These are phyloP conservation scores for Candida gigantensis DNA, from an alignment of 1,139 yeast genomes.

Conservation along the genomic window DNA sequence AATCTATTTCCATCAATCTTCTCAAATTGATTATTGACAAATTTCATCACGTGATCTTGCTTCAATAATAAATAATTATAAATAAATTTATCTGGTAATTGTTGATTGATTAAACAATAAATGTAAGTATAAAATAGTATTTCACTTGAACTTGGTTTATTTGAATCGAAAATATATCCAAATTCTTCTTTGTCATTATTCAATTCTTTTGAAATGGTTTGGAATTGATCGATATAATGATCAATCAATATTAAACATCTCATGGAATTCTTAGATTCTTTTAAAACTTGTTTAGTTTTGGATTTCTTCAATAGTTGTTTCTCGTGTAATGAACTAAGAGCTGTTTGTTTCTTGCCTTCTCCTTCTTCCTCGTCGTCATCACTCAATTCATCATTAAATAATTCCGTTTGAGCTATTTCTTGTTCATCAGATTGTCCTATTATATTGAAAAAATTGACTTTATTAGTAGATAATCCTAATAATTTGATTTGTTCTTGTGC, in stretches of 20 bases:
- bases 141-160: conserved; percentile 16
- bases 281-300: conserved; percentile 40
- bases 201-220: conserved; percentile 20
- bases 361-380: conserved; percentile 23
- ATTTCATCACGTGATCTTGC: conserved; percentile 22
- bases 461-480: conserved; percentile 39
- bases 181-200: conserved; percentile 9
- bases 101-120: conserved; percentile 30
- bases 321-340: conserved; percentile 55
- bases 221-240: conserved; percentile 30
- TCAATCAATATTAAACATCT: conserved; percentile 48
- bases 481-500: conserved; percentile 50
- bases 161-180: conserved; percentile 10
- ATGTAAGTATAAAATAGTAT: conserved; percentile 43
- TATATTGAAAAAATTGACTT: conserved; percentile 26
- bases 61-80: conserved; percentile 29
- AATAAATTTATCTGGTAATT: conserved; percentile 49
- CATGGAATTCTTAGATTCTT: conserved; percentile 54
- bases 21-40: conserved; percentile 2
- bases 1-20: conserved; percentile 10
- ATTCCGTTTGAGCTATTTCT: conserved; percentile 30
- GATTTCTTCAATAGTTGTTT: conserved; percentile 45
- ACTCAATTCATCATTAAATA: conserved; percentile 22
- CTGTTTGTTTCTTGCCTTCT: conserved; percentile 31
- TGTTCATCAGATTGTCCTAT: conserved; percentile 9